Conservation (phyloP, 1,284 basidiomycete species). For the Malassezia arunalokei region DNA sequence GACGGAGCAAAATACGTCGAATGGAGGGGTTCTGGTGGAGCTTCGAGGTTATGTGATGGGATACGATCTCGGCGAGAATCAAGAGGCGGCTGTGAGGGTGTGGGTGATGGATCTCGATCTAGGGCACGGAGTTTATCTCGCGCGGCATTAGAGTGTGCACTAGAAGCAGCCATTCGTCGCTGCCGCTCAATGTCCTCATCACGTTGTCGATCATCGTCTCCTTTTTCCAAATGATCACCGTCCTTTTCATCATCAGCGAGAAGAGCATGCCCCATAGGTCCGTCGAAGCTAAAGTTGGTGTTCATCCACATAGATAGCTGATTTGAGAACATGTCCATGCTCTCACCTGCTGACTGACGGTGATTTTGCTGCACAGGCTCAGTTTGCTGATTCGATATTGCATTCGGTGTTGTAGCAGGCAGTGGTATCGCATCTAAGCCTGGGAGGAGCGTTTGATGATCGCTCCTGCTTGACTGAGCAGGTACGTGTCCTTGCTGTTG, state of each 20-base stretch:
- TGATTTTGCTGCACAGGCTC: background rate
- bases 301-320: conserved; percentile 45
- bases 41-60: background rate
- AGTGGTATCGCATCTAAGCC: conserved; percentile 5
- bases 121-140: conserved; percentile 15
- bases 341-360: background rate
- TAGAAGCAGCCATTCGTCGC: conserved; percentile 9
- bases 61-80: background rate
- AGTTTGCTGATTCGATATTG: background rate
- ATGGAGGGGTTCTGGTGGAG: background rate
- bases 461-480: background rate
- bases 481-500: background rate
- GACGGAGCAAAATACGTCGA: background rate
- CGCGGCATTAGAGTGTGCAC: conserved; percentile 15
- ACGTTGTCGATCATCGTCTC: conserved; percentile 23
- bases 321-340: conserved; percentile 33
- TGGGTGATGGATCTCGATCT: background rate
- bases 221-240: conserved; percentile 21
- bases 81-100: background rate
- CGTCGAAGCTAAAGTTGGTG: conserved; percentile 44
- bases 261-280: conserved; percentile 43
- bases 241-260: conserved; percentile 43
- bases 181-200: conserved; percentile 27
- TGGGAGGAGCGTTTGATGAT: background rate
- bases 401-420: background rate